phyloP scores from a whole-genome alignment of 2,329 filamentous ascomycete genomes.

The Cercospora janseana region DNA sequence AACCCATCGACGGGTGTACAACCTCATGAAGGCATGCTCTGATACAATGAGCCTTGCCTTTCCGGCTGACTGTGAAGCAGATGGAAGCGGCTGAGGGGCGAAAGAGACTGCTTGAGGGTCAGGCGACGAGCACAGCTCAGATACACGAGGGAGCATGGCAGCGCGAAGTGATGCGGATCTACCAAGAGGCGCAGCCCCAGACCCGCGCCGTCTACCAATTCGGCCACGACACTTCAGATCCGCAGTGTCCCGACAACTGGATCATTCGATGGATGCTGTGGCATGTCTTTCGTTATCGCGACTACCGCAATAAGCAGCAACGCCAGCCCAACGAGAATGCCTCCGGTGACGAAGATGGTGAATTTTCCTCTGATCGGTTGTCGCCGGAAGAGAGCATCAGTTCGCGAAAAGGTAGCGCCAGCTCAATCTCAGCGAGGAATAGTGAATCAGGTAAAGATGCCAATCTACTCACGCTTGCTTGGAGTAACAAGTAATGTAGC shows the following conservation, averaged over 20 bases:
- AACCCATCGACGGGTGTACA: slow-evolving; percentile 39
- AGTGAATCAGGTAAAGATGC: slow-evolving; percentile 7
- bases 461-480: not conserved
- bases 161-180: slow-evolving; percentile 42
- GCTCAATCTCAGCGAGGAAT: slow-evolving; percentile 5
- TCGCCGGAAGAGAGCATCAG: slow-evolving; percentile 5
- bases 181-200: slow-evolving; percentile 37
- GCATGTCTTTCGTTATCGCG: slow-evolving; percentile 49
- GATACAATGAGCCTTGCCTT: not conserved
- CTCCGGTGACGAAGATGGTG: slow-evolving; percentile 6
- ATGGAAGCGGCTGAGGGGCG: slow-evolving; percentile 42
- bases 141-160: slow-evolving; percentile 48
- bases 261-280: slow-evolving; percentile 51
- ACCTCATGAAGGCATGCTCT: slow-evolving; percentile 42
- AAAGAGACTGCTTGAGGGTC: slow-evolving; percentile 40
- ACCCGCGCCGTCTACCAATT: slow-evolving; percentile 43
- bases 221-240: slow-evolving; percentile 40
- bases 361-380: slow-evolving; percentile 3
- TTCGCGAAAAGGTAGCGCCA: slow-evolving; percentile 10
- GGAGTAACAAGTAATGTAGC: slow-evolving; percentile 4
- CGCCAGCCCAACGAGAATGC: slow-evolving; percentile 10
- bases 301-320: slow-evolving; percentile 40
- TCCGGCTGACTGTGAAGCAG: slow-evolving; percentile 29
- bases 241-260: slow-evolving; percentile 47
- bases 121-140: slow-evolving; percentile 41